These are phyloP conservation scores for Daldinia sp. DNA, from an alignment of 2,329 filamentous ascomycete genomes.

Conservation along the genomic window DNA sequence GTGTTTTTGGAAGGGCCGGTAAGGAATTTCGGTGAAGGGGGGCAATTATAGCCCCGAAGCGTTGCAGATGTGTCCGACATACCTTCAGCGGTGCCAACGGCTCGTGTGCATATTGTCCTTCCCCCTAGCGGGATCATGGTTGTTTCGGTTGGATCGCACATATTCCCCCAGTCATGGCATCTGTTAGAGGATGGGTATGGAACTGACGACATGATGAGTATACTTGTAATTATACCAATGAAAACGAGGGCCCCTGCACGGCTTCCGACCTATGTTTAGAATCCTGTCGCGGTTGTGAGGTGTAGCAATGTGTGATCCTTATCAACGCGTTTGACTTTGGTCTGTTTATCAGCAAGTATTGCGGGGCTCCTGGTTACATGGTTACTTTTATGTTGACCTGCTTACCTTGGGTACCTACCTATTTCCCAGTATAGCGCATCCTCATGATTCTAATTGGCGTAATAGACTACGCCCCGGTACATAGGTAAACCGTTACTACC, in stretches of 20 bases:
- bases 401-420: neutral
- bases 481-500: too few species aligned
- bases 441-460: neutral
- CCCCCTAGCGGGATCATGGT: conserved; percentile 33
- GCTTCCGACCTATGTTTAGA: conserved; percentile 30
- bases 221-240: conserved; percentile 55
- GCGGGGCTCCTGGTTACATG: neutral
- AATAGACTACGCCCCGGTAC: neutral
- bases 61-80: conserved; percentile 30
- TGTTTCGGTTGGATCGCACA: conserved; percentile 47
- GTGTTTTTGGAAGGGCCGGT: conserved; percentile 48
- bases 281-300: conserved; percentile 15
- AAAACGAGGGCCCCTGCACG: conserved; percentile 32
- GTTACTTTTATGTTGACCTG: neutral
- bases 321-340: neutral
- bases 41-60: conserved; percentile 22
- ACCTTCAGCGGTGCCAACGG: conserved; percentile 29
- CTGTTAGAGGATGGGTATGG: conserved; percentile 38
- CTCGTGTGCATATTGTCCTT: conserved; percentile 35
- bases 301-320: neutral
- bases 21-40: conserved; percentile 27
- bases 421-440: neutral
- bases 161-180: conserved; percentile 44
- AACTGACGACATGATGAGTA: conserved; percentile 52
- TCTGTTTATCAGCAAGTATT: neutral